phyloP scores from a whole-genome alignment of 2,329 filamentous ascomycete genomes.

The Alternaria sp. region DNA sequence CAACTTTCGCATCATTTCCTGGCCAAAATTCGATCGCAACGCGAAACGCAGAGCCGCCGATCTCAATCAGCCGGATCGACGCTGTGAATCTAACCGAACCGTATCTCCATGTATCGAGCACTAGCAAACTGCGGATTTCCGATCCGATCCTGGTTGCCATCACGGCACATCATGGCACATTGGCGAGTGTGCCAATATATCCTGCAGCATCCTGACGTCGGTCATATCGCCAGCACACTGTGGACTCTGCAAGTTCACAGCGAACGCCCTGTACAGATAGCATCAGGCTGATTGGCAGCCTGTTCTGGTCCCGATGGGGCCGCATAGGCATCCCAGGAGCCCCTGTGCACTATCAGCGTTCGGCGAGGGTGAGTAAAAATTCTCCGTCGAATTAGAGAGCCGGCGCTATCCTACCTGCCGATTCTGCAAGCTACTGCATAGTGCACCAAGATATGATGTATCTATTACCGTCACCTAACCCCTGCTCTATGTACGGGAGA shows the following conservation, averaged over 20 bases:
- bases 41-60: neutral
- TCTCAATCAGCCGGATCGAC: neutral
- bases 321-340: neutral
- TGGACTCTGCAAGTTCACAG: neutral
- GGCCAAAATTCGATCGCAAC: neutral
- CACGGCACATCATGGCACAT: neutral
- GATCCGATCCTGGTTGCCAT: neutral
- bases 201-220: neutral
- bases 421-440: neutral
- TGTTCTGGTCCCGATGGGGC: neutral
- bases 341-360: neutral
- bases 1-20: neutral
- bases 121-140: neutral
- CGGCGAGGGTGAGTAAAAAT: neutral
- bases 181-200: neutral
- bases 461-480: neutral
- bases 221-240: neutral
- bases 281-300: neutral
- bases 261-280: neutral
- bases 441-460: neutral
- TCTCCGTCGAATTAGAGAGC: neutral
- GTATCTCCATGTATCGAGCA: neutral
- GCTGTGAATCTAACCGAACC: neutral
- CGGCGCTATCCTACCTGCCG: neutral
- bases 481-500: neutral